Evolutionary conservation across 345 rosid species (phyloP).

Genomic region (Dipteronia dyeriana): DNA sequence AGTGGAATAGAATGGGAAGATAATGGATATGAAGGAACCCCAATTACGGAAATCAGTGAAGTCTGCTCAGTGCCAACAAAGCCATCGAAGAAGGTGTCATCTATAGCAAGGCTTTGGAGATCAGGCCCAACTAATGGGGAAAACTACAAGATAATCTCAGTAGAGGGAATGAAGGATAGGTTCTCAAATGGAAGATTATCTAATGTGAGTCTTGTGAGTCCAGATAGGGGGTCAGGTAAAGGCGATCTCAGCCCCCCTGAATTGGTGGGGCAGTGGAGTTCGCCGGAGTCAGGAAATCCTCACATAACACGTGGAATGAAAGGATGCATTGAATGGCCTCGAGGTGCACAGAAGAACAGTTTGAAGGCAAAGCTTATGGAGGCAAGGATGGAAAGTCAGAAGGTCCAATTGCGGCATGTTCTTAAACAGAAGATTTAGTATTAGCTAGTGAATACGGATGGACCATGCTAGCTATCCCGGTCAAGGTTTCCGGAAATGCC

Average conservation of each 20-base stretch:
- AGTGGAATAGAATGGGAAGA: conserved; percentile 65
- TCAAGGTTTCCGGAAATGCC: conserved; percentile 16
- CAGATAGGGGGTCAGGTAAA: conserved; percentile 64
- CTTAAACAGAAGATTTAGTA: conserved; percentile 84
- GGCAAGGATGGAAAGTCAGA: conserved; percentile 84
- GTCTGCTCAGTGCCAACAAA: conserved; percentile 53
- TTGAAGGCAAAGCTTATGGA: conserved; percentile 91
- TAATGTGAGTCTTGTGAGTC: conserved; percentile 55
- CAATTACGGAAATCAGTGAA: conserved; percentile 63
- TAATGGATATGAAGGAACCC: conserved; percentile 54
- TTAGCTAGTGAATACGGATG: conserved; percentile 10
- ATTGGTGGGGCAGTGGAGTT: conserved; percentile 74
- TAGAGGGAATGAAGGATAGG: conserved; percentile 67
- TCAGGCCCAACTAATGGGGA: conserved; percentile 61
- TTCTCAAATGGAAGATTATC: conserved; percentile 76
- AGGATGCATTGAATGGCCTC: conserved; percentile 99
- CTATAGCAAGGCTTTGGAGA: conserved; percentile 80
- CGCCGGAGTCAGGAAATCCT: conserved; percentile 70
- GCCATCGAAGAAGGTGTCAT: conserved; percentile 61
- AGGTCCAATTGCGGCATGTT: conserved; percentile 81
- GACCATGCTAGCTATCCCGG: conserved; percentile 10
- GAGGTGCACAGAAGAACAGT: conserved; percentile 72
- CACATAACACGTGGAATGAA: conserved; percentile 80
- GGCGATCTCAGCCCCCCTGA: conserved; percentile 64
- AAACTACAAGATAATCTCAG: conserved; percentile 61